Evolutionary conservation across 345 rosid genomes (phyloP).

Genomic region (Ceriops tagal): DNA sequence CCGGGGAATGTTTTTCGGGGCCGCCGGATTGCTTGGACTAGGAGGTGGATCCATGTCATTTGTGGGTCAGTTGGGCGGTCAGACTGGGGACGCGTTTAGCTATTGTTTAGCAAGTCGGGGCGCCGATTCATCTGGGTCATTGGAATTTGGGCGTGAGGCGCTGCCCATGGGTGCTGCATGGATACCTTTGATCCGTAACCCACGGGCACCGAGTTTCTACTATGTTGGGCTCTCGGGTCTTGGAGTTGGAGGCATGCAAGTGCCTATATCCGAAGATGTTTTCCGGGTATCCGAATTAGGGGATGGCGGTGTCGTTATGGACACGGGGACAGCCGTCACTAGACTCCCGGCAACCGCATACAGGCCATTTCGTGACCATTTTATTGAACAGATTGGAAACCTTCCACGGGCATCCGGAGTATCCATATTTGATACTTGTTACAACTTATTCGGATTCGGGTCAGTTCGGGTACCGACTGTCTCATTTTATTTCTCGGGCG

Average conservation of each 20-base stretch:
- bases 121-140: constrained; percentile 56
- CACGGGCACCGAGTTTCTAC: constrained; percentile 74
- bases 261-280: constrained; percentile 54
- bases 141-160: constrained; percentile 71
- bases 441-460: constrained; percentile 57
- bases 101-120: constrained; percentile 88
- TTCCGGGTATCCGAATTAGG: constrained; percentile 57
- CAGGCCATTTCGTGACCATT: constrained; percentile 62
- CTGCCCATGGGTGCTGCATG: constrained; percentile 93
- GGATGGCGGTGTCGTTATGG: constrained; percentile 89
- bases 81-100: constrained; percentile 86
- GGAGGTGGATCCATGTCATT: constrained; percentile 92
- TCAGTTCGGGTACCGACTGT: constrained; percentile 90
- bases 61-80: constrained; percentile 84
- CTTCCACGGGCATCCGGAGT: constrained; percentile 70
- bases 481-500: constrained; percentile 75
- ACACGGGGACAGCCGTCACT: constrained; percentile 94
- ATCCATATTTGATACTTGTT: constrained; percentile 94
- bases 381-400: constrained; percentile 55
- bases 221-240: constrained; percentile 76
- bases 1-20: constrained; percentile 90
- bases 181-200: constrained; percentile 81
- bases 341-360: constrained; percentile 70
- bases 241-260: constrained; percentile 62
- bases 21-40: constrained; percentile 84